These are phyloP conservation scores for Fusarium subtropicale DNA, from an alignment of 2,329 filamentous ascomycete species.

Conservation along the genomic window DNA sequence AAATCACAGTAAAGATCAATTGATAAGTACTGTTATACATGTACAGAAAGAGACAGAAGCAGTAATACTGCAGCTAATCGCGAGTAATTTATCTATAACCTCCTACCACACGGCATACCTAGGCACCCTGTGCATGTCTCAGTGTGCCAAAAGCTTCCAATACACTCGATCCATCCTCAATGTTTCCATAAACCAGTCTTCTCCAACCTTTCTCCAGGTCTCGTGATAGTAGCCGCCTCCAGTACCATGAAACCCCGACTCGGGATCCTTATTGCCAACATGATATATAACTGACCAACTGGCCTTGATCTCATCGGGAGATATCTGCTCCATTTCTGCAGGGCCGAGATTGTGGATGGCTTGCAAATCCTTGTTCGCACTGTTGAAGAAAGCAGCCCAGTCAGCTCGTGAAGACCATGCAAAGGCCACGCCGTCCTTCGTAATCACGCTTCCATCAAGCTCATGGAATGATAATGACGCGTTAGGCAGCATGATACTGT, in stretches of 20 bases:
- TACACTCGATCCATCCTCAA: conserved; percentile 33
- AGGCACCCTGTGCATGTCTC: too few relatives aligned
- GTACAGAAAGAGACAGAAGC: background rate
- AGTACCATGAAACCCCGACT: conserved; percentile 8
- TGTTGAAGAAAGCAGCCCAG: conserved; percentile 8
- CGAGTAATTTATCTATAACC: too few relatives aligned
- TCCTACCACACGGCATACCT: background rate
- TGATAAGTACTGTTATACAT: background rate
- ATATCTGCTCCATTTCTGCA: conserved; percentile 21
- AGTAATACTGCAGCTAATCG: too few relatives aligned
- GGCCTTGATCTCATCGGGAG: conserved; percentile 7
- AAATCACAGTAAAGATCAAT: background rate
- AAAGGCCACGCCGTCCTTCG: background rate
- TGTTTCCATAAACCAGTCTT: conserved; percentile 31
- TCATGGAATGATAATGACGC: conserved; percentile 13
- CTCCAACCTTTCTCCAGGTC: conserved; percentile 18
- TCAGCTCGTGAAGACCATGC: background rate
- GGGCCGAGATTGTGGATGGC: conserved; percentile 17
- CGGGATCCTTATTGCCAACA: background rate
- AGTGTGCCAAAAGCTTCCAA: conserved; percentile 14
- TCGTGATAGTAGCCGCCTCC: conserved; percentile 32
- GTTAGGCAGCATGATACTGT: conserved; percentile 19
- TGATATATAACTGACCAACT: conserved; percentile 25
- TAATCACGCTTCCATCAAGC: background rate
- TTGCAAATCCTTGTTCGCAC: conserved; percentile 17